Evolutionary conservation across 257 asterid genomes (phyloP), one percentile per base, ranked within the genome.

Genomic region (Parsonsia alboflavescens): DNA sequence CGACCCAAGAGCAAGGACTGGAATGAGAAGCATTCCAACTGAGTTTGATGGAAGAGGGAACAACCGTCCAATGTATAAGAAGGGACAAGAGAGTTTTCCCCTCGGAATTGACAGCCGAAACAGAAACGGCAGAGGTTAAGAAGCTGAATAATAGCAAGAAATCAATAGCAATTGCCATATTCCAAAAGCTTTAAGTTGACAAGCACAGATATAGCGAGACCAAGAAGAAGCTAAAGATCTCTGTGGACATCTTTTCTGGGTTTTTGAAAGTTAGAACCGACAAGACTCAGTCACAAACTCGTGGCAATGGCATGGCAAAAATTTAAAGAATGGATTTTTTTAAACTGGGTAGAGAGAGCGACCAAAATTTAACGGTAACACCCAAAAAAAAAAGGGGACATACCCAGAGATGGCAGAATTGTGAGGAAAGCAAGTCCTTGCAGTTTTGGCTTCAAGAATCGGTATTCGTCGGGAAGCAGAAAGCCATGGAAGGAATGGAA

Each of bases 1-100:
- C 93, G 39, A 74, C 13, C 96, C 96, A 89, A 3, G 89, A 87
- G 79, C 96, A 89, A 24, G 87, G 89, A 71, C 83, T 76, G 79
- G 91, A 53, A 83, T 77, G 73, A 54, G 96, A 89, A 74, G 88
- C 84, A 85, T 86, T 87, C 92, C 96, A 92, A 83, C 84, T 85
- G 75, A 50, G 54, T 68, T 76, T 79, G 48, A 89, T 68, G 74
- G 82, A 36, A 13, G 89, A 69, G 75, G 96, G 96, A 73, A 87
- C 88, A 50, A 53, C 62, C 10, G 82, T 73, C 96, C 96, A 92
- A 54, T 85, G 92, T 73, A 80, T 85, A 52, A 70, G 42, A 6
- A 92, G 82, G 26, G 97, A 88, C 64, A 92, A 74, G 57, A 92
- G 89, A 71, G 87, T 36, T 71, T 82, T 80, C 70, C 92, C 96